Conservation (phyloP, 2,329 filamentous ascomycete species). For the Arthrocladium fulminans region DNA sequence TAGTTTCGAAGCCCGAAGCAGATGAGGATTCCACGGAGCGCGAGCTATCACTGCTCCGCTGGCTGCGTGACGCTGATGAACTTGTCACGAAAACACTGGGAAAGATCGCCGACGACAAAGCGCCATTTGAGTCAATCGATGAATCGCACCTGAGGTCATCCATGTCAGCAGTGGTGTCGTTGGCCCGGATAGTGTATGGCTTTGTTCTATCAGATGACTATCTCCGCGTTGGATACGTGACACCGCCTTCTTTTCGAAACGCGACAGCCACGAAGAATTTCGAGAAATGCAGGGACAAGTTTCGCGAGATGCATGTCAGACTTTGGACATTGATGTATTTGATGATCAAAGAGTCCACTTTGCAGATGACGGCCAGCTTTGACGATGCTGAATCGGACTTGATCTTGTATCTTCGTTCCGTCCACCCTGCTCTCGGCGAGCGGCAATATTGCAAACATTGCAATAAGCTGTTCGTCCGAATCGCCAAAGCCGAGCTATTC, state of each 20-base stretch:
- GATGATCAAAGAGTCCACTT: slow-evolving; percentile 64
- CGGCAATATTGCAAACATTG: slow-evolving; percentile 77
- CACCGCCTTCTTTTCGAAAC: slow-evolving; percentile 50
- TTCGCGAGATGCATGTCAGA: slow-evolving; percentile 80
- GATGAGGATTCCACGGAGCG: slow-evolving; percentile 51
- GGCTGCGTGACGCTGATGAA: slow-evolving; percentile 70
- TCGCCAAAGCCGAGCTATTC: slow-evolving; percentile 79
- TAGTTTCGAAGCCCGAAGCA: slow-evolving; percentile 51
- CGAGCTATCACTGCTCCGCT: slow-evolving; percentile 62
- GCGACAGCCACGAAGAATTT: slow-evolving; percentile 33
- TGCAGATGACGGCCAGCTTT: slow-evolving; percentile 57
- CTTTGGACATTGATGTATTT: slow-evolving; percentile 83
- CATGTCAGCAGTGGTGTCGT: slow-evolving; percentile 59
- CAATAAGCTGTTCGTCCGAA: slow-evolving; percentile 78
- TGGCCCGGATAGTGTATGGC: slow-evolving; percentile 68
- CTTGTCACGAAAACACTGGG: slow-evolving; percentile 63
- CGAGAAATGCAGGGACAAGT: slow-evolving; percentile 52
- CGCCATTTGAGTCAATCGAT: slow-evolving; percentile 75
- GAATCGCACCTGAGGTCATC: slow-evolving; percentile 66
- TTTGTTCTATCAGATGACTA: slow-evolving; percentile 78
- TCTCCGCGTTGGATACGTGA: slow-evolving; percentile 64
- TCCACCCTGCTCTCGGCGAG: slow-evolving; percentile 76
- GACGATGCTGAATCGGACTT: slow-evolving; percentile 60
- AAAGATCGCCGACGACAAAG: slow-evolving; percentile 56
- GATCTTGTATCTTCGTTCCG: slow-evolving; percentile 67